Base-by-base conservation (phyloP, 2,329 filamentous ascomycete species). In the Fusarium sp. region DNA sequence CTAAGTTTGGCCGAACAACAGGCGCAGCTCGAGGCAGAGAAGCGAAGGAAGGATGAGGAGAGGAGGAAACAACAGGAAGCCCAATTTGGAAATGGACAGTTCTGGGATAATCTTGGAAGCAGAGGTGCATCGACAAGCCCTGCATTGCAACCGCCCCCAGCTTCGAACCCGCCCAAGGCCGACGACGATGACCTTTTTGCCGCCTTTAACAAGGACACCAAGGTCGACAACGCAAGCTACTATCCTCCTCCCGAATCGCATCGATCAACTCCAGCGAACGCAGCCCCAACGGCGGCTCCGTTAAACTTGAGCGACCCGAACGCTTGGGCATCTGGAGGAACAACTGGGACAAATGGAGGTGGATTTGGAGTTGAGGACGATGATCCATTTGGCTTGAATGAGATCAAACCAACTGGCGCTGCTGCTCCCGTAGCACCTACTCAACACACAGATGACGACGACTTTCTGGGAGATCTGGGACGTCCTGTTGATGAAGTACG, bases 311-410 rank as follows among this genome's bases (percentile, higher is more conserved):
- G 78, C 51, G 79, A 80, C 52, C 83, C 87, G 2, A 79, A 74
- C 53, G 81, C 86, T 2, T 89, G 86, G 86, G 76, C 58, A 15
- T 51, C 61, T 26, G 40, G 72, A 5, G 56, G 67, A 25, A 63
- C 75, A 3, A 70, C 71, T 47, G 67, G 67, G 15, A 64, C 75
- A 2, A 71, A 72, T 50, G 69, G 70, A 39, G 73, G 70, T 10
- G 74, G 68, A 0, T 77, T 88, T 60, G 78, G 75, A 11, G 81
- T 85, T 28, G 89, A 94, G 54, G 91, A 97, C 68, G 92, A 96
- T 72, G 92, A 97, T 72, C 92, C 93, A 2, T 97, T 98, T 74
- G 94, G 92, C 1, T 79, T 97, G 32, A 88, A 83, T 57, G 81
- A 89, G 64, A 74, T 92, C 70, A 85, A 85, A 63, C 77, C 71